Evolutionary conservation across 78 protist species (phyloP).

Genomic region (Emiliania huxleyi): DNA sequence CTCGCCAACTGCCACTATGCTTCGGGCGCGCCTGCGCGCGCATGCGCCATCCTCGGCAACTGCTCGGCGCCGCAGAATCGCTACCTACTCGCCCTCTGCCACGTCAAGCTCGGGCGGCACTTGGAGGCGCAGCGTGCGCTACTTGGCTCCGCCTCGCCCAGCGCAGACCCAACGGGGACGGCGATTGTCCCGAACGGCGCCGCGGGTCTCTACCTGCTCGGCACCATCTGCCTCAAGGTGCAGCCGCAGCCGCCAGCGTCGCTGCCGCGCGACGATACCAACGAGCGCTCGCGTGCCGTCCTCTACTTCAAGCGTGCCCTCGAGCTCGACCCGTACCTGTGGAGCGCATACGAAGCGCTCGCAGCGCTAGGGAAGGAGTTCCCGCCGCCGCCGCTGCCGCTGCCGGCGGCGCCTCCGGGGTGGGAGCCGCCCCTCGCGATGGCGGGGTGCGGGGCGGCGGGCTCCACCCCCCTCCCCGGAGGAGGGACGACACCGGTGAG

Average conservation of each 20-base stretch:
- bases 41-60: neutral
- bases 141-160: neutral
- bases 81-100: conserved; percentile 33
- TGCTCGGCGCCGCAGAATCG: neutral
- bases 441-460: neutral
- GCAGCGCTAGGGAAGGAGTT: neutral
- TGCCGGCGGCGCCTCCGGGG: neutral
- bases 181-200: conserved; percentile 18
- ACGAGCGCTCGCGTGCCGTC: neutral
- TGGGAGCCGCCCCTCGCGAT: neutral
- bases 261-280: too few relatives aligned
- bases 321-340: conserved; percentile 41
- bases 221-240: neutral
- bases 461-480: too few relatives aligned
- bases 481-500: too few relatives aligned
- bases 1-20: neutral
- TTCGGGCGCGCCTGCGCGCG: neutral
- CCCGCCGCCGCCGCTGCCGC: neutral
- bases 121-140: conserved; percentile 14
- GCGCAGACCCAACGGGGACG: neutral
- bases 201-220: conserved; percentile 13
- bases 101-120: neutral
- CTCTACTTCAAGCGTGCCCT: conserved; percentile 8
- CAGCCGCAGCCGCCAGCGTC: too few relatives aligned
- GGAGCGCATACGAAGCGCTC: conserved; percentile 41